These are phyloP conservation scores for Curvularia hawaiiensis DNA, from an alignment of 2,329 filamentous ascomycete genomes.

Conservation along the genomic window DNA sequence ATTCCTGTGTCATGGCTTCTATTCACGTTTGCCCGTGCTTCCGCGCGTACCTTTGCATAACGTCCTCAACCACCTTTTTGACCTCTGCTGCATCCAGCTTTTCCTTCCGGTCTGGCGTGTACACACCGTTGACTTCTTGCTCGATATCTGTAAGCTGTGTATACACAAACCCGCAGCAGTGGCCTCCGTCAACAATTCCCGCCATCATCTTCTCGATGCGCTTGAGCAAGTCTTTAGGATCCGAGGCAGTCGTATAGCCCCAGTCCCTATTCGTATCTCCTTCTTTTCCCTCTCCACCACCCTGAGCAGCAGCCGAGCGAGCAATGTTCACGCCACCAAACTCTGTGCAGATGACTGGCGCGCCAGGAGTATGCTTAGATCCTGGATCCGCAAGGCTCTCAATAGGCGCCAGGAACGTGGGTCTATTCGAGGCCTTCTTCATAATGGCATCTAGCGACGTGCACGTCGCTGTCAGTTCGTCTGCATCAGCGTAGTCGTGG, in stretches of 20 bases:
- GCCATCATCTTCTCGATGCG: conserved; percentile 64
- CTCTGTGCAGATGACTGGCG: conserved; percentile 69
- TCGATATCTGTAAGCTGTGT: conserved; percentile 69
- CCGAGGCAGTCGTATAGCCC: conserved; percentile 70
- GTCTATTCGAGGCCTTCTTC: conserved; percentile 56
- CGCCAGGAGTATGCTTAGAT: conserved; percentile 57
- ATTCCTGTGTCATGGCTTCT: neutral
- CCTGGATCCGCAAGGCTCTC: conserved; percentile 45
- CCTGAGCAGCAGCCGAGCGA: conserved; percentile 39
- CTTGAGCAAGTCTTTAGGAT: conserved; percentile 63
- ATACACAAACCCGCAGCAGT: conserved; percentile 68
- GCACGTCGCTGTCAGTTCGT: conserved; percentile 62
- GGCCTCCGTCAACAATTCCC: conserved; percentile 62
- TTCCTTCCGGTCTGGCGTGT: conserved; percentile 63
- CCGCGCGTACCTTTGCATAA: conserved; percentile 26
- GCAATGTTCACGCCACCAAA: conserved; percentile 73
- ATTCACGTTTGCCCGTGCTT: conserved; percentile 22
- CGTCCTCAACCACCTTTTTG: conserved; percentile 62
- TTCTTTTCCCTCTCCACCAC: neutral
- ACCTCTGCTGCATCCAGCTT: conserved; percentile 65
- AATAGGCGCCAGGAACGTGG: conserved; percentile 61
- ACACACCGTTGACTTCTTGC: conserved; percentile 71
- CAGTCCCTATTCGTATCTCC: conserved; percentile 57
- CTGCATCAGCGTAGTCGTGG: conserved; percentile 69
- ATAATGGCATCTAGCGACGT: conserved; percentile 60